Conservation (phyloP, 2,329 filamentous ascomycete genomes). For the Orbilia javanica region DNA sequence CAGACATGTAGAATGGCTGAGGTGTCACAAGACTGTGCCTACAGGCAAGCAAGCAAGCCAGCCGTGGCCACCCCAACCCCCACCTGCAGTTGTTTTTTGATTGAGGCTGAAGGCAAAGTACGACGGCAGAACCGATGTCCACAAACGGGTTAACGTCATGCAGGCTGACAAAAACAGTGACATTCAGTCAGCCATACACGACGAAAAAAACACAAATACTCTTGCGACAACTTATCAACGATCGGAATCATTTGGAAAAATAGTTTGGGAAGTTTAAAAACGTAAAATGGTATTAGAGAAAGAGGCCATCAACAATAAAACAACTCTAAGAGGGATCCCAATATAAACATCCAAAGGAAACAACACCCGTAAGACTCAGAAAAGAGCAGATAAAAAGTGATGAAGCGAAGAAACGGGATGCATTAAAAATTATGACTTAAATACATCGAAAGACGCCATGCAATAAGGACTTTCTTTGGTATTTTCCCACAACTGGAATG, state of each 20-base stretch:
- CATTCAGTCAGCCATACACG: constrained; percentile 29
- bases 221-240: constrained; percentile 1
- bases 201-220: background rate
- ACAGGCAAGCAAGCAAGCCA: background rate
- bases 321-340: constrained; percentile 54
- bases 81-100: constrained; percentile 33
- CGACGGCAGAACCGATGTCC: constrained; percentile 19
- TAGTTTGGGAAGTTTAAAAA: constrained; percentile 23
- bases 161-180: constrained; percentile 44
- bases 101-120: constrained; percentile 56
- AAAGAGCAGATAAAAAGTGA: background rate
- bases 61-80: constrained; percentile 5
- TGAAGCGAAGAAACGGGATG: constrained; percentile 41
- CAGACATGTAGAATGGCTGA: constrained; percentile 13
- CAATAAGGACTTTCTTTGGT: constrained; percentile 51
- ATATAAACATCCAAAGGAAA: constrained; percentile 52
- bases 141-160: constrained; percentile 34
- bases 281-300: constrained; percentile 56
- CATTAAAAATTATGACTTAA: constrained; percentile 59
- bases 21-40: constrained; percentile 48
- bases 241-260: background rate
- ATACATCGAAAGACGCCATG: constrained; percentile 59
- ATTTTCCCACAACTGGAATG: constrained; percentile 49
- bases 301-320: constrained; percentile 54
- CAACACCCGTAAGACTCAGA: constrained; percentile 39